Percentiles rank a stretch among this genome's conserved stretches.
phyloP scores from a whole-genome alignment of 805 yeast species.

The Kuraishia floccosa region DNA sequence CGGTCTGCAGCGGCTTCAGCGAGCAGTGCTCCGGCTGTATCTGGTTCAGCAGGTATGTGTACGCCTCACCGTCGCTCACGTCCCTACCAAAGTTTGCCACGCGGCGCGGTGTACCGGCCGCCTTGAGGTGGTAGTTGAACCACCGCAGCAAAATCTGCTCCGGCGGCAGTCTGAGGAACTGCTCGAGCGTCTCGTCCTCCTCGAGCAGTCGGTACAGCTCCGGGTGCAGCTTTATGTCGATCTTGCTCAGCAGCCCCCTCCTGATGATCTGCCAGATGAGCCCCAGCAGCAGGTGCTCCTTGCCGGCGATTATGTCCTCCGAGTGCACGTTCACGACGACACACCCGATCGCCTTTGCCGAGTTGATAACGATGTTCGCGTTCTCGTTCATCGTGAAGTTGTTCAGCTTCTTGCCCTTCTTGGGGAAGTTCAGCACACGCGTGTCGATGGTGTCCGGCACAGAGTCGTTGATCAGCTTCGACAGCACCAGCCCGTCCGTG shows the following conservation, averaged over 20 bases:
- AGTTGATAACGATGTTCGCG: slow-evolving; percentile 94
- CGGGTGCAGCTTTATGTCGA: slow-evolving; percentile 93
- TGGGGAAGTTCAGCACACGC: slow-evolving; percentile 87
- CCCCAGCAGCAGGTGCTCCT: slow-evolving; percentile 84
- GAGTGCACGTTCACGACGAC: slow-evolving; percentile 96
- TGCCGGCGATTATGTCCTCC: slow-evolving; percentile 88
- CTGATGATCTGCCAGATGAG: slow-evolving; percentile 96
- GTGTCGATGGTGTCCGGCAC: slow-evolving; percentile 98
- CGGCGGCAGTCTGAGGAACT: slow-evolving; percentile 92
- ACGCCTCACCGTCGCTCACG: slow-evolving; percentile 91
- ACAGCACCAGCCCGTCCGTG: slow-evolving; percentile 86
- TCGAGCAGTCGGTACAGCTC: slow-evolving; percentile 90
- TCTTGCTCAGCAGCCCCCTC: slow-evolving; percentile 88
- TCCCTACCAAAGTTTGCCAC: slow-evolving; percentile 82
- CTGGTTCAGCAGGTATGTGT: slow-evolving; percentile 82
- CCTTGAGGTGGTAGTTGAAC: slow-evolving; percentile 93
- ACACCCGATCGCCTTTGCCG: slow-evolving; percentile 98
- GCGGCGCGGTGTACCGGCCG: slow-evolving; percentile 81
- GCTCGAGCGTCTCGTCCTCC: slow-evolving; percentile 95
- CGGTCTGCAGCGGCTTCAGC: slow-evolving; percentile 67
- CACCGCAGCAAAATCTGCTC: slow-evolving; percentile 94
- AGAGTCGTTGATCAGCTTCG: slow-evolving; percentile 91
- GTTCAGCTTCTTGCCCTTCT: slow-evolving; percentile 69
- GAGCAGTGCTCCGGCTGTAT: slow-evolving; percentile 79
- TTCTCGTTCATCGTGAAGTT: slow-evolving; percentile 94